phyloP scores from a whole-genome alignment of 108 stramenopile species.

The Pelagomonas calceolata region DNA sequence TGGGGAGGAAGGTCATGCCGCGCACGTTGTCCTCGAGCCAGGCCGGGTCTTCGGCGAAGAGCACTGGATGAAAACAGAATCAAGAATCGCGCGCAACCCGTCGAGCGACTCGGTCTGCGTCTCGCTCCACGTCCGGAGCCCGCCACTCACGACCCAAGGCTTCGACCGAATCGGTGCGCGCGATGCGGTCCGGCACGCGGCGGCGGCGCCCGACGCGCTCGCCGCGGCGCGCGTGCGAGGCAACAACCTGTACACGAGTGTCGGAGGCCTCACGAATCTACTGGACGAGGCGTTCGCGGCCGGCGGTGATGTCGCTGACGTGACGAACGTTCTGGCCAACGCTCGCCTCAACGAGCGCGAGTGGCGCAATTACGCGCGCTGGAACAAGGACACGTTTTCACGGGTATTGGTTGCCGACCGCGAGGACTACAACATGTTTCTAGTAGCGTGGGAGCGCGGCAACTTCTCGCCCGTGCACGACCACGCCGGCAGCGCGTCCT shows the following conservation, averaged over 20 bases:
- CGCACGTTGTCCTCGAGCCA: no score
- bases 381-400: neutral
- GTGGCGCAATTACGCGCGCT: neutral
- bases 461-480: slow-evolving; percentile 8
- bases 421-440: slow-evolving; percentile 4
- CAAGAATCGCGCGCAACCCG: neutral
- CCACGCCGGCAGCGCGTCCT: slow-evolving; percentile 11
- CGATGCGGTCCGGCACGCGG: neutral
- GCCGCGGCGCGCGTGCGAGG: neutral
- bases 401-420: neutral
- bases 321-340: neutral
- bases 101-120: slow-evolving; percentile 1
- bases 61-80: no score
- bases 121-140: slow-evolving; percentile 8
- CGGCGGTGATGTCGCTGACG: no score
- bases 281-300: neutral
- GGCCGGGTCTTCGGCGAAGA: no score
- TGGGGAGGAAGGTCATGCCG: no score
- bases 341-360: neutral
- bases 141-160: neutral
- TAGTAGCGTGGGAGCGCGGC: slow-evolving; percentile 9
- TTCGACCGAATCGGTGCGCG: neutral
- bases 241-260: neutral
- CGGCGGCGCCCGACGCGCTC: neutral
- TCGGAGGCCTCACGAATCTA: neutral